Conservation (phyloP, 176 grass and related monocot species). For the Carex littledalei region DNA sequence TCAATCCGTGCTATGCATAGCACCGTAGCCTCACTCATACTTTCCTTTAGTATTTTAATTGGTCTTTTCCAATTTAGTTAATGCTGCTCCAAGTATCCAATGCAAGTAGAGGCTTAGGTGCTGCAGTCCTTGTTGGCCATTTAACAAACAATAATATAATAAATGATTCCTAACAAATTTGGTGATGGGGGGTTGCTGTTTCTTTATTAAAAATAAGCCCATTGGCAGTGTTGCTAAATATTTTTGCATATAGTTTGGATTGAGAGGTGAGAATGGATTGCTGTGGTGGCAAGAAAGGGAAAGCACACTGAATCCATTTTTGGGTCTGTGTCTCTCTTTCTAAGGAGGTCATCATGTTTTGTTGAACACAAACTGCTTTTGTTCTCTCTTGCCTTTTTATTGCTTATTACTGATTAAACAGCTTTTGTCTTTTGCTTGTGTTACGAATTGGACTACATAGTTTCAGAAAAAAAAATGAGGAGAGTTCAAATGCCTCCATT, state of each 20-base stretch:
- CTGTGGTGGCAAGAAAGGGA: constrained; percentile 15
- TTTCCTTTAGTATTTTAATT: neutral
- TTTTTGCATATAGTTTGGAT: neutral
- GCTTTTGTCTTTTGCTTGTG: neutral
- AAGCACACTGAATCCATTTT: constrained; percentile 33
- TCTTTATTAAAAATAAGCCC: neutral
- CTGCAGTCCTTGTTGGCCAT: neutral
- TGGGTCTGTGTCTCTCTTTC: constrained; percentile 16
- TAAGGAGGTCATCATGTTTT: neutral
- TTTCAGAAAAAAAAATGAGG: neutral
- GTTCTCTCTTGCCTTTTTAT: neutral
- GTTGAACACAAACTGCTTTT: neutral
- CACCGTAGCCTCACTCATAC: too few species aligned
- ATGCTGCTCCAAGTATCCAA: neutral
- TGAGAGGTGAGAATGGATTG: neutral
- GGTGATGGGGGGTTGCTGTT: neutral
- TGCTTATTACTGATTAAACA: neutral
- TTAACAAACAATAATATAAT: constrained; percentile 2
- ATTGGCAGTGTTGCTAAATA: neutral
- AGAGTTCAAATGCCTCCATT: too few species aligned
- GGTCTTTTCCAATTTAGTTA: neutral
- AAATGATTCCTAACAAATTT: neutral
- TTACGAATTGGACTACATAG: neutral
- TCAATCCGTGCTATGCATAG: too few species aligned
- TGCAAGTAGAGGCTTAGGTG: constrained; percentile 1